These are phyloP conservation scores for Trichoderma reesei DNA, from an alignment of 495 filamentous ascomycete genomes.

Conservation along the genomic window DNA sequence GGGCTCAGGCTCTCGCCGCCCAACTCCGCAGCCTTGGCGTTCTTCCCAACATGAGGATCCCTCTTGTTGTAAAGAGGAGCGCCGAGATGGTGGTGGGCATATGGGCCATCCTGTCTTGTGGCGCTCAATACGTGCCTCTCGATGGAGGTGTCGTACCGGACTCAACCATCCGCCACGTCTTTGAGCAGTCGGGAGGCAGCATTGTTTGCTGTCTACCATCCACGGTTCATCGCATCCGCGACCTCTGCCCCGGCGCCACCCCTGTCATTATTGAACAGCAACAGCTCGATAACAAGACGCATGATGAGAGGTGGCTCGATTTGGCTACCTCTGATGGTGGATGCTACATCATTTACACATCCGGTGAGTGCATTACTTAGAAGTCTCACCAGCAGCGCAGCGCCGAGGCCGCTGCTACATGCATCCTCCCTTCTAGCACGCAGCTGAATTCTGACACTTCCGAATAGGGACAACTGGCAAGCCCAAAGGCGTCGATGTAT, in stretches of 20 bases:
- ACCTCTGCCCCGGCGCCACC: background rate
- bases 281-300: background rate
- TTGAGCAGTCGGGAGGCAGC: conserved; percentile 18
- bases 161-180: conserved; percentile 22
- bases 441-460: background rate
- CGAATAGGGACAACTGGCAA: conserved; percentile 27
- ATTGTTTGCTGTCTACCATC: background rate
- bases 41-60: conserved; percentile 18
- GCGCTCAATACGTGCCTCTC: conserved; percentile 41
- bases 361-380: conserved; percentile 13
- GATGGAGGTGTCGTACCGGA: conserved; percentile 29
- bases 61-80: conserved; percentile 23
- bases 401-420: background rate
- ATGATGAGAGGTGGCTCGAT: conserved; percentile 13
- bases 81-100: conserved; percentile 35
- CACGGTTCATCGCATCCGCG: background rate
- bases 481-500: conserved; percentile 32
- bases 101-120: conserved; percentile 39
- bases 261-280: conserved; percentile 14
- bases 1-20: conserved; percentile 24
- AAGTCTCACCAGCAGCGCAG: background rate
- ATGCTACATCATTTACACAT: conserved; percentile 35
- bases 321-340: conserved; percentile 20
- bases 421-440: background rate
- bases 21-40: conserved; percentile 20